Base-by-base conservation (phyloP, 306 rosid species). In the Trifolium subterraneum region DNA sequence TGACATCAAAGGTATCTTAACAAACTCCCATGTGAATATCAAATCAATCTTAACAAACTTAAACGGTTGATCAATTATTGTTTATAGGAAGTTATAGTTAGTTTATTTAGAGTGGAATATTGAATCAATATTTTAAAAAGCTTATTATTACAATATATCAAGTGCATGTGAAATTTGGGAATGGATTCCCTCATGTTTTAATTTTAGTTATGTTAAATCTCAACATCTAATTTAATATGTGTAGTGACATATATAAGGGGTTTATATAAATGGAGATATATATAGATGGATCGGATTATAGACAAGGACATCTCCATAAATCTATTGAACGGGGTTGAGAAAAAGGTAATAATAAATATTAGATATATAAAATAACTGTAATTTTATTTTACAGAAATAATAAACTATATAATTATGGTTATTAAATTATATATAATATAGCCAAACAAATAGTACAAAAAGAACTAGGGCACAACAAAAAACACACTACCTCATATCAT, bases 11-110 rank as follows among this genome's bases (percentile, higher is more conserved):
- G 48, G 70, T 71, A 69, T 68, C 73, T 36, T 18, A 73, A 83
- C 81, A 44, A 69, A 58, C 77, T 42, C 33, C 61, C 77, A 80
- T 80, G 84, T 80, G 80, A 2, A 69, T 22, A 80, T 74, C 80
- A 80, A 80, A 74, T 80, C 77, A 62, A 80, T 70, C 77, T 75
- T 70, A 80, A 75, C 84, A 58, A 70, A 75, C 80, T 47, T 80
- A 63, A 80, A 63, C 77, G 27, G 64, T 62, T 80, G 47, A 62
- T 29, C 6, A 29, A 69, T 75, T 62, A 75, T 72, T 65, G 48
- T 10, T 64, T 33, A n/a, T n/a, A 39, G n/a, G 6, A 4, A 2
- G 7, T 55, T 33, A 22, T 25, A 15, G 39, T 64, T 54, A 14
- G 20, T 64, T 41, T 72, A 64, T 61, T 62, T 55, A 10, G 19